Base-by-base conservation (phyloP, 1,139 yeast genomes). In the Kazachstania sp. region DNA sequence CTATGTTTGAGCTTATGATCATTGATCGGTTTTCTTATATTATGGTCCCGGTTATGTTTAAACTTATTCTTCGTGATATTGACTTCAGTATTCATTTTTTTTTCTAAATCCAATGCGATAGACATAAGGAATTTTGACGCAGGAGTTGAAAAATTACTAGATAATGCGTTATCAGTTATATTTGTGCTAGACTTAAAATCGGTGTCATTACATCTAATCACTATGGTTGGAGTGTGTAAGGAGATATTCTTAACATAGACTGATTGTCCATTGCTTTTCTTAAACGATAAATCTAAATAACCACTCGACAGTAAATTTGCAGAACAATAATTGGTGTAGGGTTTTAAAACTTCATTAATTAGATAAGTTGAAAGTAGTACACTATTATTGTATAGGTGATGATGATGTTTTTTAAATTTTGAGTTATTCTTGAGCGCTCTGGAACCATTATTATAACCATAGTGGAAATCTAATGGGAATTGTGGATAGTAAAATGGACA, bases 281-380 rank as follows among this genome's bases (percentile, higher is more conserved):
- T 34, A 12, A 46, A 43, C 4, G 20, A 29, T 20, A 51, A 32
- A 16, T 45, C 45, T 16, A 55, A 31, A 35, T 45, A 48, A 0
- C 60, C 60, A 42, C 52, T 52, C 15, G 48, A 50, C n/a, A 56
- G 20, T 7, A 53, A 36, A 36, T 49, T 45, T 7, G 52, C 54
- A 15, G 43, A 34, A 32, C 60, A 56, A 26, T 34, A 32, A 34
- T 52, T 45, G 11, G 36, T 32, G 38, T 47, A 49, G 11, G 49
- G 50, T n/a, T 35, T 36, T 26, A 51, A 35, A 1, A 56, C 31
- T 5, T 38, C 39, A 3, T 46, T 44, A 16, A 40, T 32, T 13
- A 56, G 35, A 13, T 53, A 26, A 12, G 43, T 39, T 4, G 56
- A 53, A 13, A 56, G 45, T n/a, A 35, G 26, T 3, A 4, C 36